Conservation (phyloP, 352 stramenopile species). For the Pythium angustatum region DNA sequence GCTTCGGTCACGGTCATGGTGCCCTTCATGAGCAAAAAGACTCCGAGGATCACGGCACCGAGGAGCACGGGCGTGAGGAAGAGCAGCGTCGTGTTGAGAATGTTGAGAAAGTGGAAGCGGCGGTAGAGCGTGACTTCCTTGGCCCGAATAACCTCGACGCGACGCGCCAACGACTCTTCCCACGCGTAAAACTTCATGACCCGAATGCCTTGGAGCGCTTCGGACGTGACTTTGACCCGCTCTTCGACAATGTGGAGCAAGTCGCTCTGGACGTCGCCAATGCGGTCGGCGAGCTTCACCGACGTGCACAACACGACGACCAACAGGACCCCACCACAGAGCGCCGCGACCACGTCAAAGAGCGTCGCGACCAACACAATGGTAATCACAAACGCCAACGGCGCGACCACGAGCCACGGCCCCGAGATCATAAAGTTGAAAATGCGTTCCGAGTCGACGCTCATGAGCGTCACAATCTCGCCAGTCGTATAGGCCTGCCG, state of each 20-base stretch:
- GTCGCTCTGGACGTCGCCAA: slow-evolving; percentile 30
- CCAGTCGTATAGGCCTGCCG: slow-evolving; percentile 38
- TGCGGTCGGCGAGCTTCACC: slow-evolving; percentile 21
- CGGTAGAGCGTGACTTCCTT: slow-evolving; percentile 47
- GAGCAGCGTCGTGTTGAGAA: slow-evolving; percentile 59
- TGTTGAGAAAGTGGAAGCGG: slow-evolving; percentile 57
- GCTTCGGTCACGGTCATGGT: slow-evolving; percentile 48
- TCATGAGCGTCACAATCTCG: slow-evolving; percentile 43
- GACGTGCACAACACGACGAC: slow-evolving; percentile 27
- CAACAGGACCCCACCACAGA: slow-evolving; percentile 26
- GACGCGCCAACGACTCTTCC: slow-evolving; percentile 49
- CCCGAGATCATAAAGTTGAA: slow-evolving; percentile 40
- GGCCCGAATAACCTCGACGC: slow-evolving; percentile 43
- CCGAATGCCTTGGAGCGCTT: slow-evolving; percentile 88
- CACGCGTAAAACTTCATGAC: slow-evolving; percentile 92
- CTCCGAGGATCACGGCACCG: slow-evolving; percentile 39
- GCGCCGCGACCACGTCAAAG: slow-evolving; percentile 24
- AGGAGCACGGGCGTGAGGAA: slow-evolving; percentile 55
- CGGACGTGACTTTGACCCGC: slow-evolving; percentile 92
- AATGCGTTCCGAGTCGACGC: slow-evolving; percentile 42
- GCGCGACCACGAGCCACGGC: slow-evolving; percentile 34
- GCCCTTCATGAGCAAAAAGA: slow-evolving; percentile 43
- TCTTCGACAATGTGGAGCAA: slow-evolving; percentile 40
- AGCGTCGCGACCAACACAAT: slow-evolving; percentile 36
- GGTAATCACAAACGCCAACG: slow-evolving; percentile 35